These are phyloP conservation scores for Metschnikowia koreensis DNA, from an alignment of 805 yeast species.

Conservation along the genomic window DNA sequence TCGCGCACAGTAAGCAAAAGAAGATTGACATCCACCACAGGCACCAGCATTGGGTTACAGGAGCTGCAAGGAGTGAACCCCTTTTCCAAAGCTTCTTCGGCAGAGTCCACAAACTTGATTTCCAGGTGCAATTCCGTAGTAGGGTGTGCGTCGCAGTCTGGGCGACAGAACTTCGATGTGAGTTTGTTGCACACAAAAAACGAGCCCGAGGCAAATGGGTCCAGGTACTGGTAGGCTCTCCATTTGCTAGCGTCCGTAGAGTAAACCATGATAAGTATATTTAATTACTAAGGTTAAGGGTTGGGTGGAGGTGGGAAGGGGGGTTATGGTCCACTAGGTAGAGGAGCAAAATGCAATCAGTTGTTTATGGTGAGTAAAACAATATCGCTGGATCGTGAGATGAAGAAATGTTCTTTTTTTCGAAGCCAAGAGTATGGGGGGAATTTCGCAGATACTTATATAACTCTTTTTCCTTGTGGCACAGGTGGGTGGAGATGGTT, in stretches of 20 bases:
- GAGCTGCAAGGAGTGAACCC: slow-evolving; percentile 53
- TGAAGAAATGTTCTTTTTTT: not conserved
- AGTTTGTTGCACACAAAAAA: slow-evolving; percentile 52
- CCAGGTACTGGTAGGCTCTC: slow-evolving; percentile 65
- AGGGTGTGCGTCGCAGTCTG: slow-evolving; percentile 59
- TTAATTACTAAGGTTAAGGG: not conserved
- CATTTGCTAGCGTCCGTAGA: slow-evolving; percentile 47
- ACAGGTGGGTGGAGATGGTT: slow-evolving; percentile 2
- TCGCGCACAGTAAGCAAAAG: slow-evolving; percentile 49
- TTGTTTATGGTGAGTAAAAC: not conserved
- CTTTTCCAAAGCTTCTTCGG: slow-evolving; percentile 39
- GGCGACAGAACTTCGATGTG: slow-evolving; percentile 54
- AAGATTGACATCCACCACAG: slow-evolving; percentile 46
- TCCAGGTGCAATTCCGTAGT: slow-evolving; percentile 44
- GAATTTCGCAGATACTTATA: slow-evolving; percentile 8
- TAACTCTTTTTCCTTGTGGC: slow-evolving; percentile 5
- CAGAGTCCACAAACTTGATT: slow-evolving; percentile 42
- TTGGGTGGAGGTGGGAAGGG: not conserved
- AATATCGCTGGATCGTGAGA: slow-evolving; percentile 3
- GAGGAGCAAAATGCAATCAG: not conserved
- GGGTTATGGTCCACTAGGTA: not conserved
- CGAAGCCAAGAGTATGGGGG: not conserved
- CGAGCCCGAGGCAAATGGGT: slow-evolving; percentile 61
- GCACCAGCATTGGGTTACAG: slow-evolving; percentile 52
- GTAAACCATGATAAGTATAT: slow-evolving; percentile 41